phyloP scores from a whole-genome alignment of 2,329 filamentous ascomycete species.

The Scytalidium sp. region DNA sequence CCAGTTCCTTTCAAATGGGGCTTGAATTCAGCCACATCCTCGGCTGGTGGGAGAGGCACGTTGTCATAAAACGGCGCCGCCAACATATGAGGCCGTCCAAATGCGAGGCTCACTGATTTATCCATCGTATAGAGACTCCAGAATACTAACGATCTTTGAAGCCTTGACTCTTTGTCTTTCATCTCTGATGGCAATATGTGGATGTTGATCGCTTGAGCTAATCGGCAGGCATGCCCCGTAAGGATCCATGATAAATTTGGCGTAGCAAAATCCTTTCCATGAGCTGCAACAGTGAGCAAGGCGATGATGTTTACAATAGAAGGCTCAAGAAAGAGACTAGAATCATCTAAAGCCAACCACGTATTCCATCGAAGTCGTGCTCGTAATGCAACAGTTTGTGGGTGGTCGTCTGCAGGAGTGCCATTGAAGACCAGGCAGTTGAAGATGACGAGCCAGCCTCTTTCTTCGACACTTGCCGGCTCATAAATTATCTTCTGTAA shows the following conservation, averaged over 20 bases:
- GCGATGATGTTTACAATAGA: conserved; percentile 11
- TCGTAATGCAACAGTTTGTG: conserved; percentile 3
- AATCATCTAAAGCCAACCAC: conserved; percentile 12
- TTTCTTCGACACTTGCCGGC: conserved; percentile 8
- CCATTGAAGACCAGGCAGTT: conserved; percentile 9
- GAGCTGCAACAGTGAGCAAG: conserved; percentile 7
- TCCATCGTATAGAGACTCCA: conserved; percentile 13
- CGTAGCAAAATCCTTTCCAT: conserved; percentile 11
- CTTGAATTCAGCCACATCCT: conserved; percentile 4
- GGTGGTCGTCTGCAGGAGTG: conserved; percentile 4
- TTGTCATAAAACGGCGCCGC: conserved; percentile 8
- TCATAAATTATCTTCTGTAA: conserved; percentile 11
- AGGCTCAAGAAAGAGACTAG: conserved; percentile 11
- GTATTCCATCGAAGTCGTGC: conserved; percentile 12
- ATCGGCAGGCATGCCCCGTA: conserved; percentile 12
- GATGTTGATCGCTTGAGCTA: conserved; percentile 11
- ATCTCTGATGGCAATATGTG: conserved; percentile 3
- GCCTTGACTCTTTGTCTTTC: conserved; percentile 1
- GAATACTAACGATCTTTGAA: conserved; percentile 10
- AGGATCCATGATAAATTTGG: conserved; percentile 13
- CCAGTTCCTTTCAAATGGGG: conserved; percentile 1
- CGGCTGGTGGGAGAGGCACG: conserved; percentile 6
- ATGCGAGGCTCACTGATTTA: conserved; percentile 10
- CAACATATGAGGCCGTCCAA: conserved; percentile 10
- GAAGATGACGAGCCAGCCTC: conserved; percentile 12